Evolutionary conservation across 2,329 filamentous ascomycete species (phyloP).

Genomic region (Colletotrichum echinochloae): DNA sequence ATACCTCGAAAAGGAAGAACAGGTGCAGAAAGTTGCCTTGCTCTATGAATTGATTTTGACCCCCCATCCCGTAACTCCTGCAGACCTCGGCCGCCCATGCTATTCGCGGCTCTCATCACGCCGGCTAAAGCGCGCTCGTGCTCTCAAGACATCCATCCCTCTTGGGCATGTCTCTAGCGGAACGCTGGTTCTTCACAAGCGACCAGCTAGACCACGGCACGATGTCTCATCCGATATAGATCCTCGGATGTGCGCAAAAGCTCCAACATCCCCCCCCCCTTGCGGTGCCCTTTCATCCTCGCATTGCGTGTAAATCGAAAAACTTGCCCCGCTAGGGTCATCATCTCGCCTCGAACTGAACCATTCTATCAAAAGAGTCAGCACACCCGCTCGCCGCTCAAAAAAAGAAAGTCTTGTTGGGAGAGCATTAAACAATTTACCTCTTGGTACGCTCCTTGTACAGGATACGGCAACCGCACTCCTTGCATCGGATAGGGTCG

Average conservation of each 20-base stretch:
- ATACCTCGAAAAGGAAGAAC: conserved; percentile 41
- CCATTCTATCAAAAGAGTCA: conserved; percentile 75
- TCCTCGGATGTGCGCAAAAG: background rate
- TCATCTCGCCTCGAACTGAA: conserved; percentile 95
- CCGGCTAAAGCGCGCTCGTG: background rate
- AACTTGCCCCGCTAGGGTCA: background rate
- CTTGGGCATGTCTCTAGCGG: background rate
- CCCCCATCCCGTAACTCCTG: conserved; percentile 36
- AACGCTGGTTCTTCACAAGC: background rate
- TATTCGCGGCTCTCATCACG: background rate
- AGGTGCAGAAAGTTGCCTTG: conserved; percentile 37
- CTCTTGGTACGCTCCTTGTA: conserved; percentile 99
- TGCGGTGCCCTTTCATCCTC: background rate
- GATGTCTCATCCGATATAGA: conserved; percentile 1
- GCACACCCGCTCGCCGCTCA: conserved; percentile 23
- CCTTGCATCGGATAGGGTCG: conserved; percentile 87
- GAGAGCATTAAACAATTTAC: conserved; percentile 64
- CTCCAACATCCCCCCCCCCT: background rate
- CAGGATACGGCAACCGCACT: conserved; percentile 93
- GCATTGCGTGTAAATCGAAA: background rate
- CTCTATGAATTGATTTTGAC: conserved; percentile 41
- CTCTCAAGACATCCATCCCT: background rate
- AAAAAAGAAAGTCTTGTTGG: background rate
- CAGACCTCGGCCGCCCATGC: conserved; percentile 9
- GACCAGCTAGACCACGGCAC: background rate